Percentiles rank a stretch among this genome's conserved stretches.
Conservation (phyloP, 1,284 basidiomycete genomes). For the Takashimella koratensis region DNA sequence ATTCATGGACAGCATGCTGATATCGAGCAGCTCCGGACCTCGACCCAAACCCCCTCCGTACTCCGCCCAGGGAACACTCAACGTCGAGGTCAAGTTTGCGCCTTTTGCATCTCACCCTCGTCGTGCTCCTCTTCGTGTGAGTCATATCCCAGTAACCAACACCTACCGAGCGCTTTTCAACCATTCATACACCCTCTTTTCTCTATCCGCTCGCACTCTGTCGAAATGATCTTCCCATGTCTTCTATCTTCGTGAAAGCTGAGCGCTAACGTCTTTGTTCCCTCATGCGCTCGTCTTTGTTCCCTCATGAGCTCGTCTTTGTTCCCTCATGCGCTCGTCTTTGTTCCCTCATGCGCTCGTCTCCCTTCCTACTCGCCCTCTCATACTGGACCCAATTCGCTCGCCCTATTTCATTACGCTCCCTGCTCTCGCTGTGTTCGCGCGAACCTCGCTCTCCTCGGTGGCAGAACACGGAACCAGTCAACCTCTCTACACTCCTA, state of each 20-base stretch:
- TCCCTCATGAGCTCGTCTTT: no score
- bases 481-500: conserved; percentile 73
- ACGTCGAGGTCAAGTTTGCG: conserved; percentile 94
- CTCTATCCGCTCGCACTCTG: not conserved
- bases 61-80: conserved; percentile 79
- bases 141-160: no score
- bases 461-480: conserved; percentile 89
- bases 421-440: no score
- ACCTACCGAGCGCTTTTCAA: no score
- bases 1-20: not conserved
- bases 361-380: not conserved
- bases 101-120: conserved; percentile 80
- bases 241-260: no score
- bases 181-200: not conserved
- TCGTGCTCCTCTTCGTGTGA: conserved; percentile 78
- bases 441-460: no score
- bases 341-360: no score
- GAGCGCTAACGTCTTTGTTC: conserved; percentile 2
- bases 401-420: no score
- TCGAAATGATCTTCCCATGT: no score
- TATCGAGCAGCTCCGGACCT: conserved; percentile 73
- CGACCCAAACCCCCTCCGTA: conserved; percentile 63
- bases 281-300: no score
- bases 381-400: not conserved
- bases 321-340: no score